Evolutionary conservation across 805 yeast genomes (phyloP).

Genomic region (Wickerhamiella occidentalis): DNA sequence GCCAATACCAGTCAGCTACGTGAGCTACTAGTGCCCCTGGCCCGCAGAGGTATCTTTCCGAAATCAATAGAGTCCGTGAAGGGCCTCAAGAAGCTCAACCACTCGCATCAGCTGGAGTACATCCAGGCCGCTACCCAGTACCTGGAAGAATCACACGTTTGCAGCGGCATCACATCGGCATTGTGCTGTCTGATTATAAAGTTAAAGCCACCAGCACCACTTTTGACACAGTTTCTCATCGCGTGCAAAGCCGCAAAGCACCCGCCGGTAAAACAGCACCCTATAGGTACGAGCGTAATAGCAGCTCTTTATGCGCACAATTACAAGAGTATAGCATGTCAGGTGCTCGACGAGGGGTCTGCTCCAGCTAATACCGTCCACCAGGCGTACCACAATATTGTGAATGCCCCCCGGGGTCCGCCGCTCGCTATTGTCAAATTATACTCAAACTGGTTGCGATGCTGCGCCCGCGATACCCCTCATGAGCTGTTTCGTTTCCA

Average conservation of each 20-base stretch:
- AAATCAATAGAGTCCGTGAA: neutral
- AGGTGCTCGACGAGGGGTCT: neutral
- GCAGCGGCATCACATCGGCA: neutral
- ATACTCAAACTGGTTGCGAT: slow-evolving; percentile 3
- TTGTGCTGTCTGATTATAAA: neutral
- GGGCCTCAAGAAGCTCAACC: neutral
- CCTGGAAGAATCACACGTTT: neutral
- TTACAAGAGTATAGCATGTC: neutral
- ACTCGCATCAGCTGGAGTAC: neutral
- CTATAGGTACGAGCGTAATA: neutral
- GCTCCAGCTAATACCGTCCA: neutral
- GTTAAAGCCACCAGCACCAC: neutral
- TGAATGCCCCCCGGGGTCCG: neutral
- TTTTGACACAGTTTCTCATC: neutral
- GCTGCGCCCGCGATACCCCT: slow-evolving; percentile 9
- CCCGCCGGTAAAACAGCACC: neutral
- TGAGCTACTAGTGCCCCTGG: neutral
- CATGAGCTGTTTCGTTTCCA: neutral
- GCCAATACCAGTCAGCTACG: neutral
- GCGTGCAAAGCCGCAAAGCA: neutral
- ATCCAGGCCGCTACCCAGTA: neutral
- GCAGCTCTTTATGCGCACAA: neutral
- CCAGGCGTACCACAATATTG: neutral
- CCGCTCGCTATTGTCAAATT: neutral
- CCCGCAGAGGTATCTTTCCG: neutral